Conservation (phyloP, 1,139 yeast species). For the Spencermartinsiella ligniputridi region DNA sequence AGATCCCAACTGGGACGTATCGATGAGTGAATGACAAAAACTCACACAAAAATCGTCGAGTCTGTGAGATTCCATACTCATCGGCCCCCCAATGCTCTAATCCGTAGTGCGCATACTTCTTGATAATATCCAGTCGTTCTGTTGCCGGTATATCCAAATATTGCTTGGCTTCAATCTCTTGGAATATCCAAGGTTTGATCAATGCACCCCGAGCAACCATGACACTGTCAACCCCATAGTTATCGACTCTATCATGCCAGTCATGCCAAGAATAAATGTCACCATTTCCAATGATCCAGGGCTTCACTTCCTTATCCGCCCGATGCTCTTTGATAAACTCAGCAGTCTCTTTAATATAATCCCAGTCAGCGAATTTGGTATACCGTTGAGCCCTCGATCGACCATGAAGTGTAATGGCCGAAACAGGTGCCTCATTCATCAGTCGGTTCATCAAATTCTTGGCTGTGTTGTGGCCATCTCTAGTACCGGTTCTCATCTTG, state of each 20-base stretch:
- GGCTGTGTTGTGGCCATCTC: conserved; percentile 85
- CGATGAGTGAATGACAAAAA: conserved; percentile 91
- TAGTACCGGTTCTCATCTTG: conserved; percentile 87
- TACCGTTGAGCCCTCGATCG: conserved; percentile 95
- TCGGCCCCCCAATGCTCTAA: conserved; percentile 98
- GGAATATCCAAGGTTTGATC: conserved; percentile 98
- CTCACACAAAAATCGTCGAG: conserved; percentile 91
- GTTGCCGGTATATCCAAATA: conserved; percentile 85
- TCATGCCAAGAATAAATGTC: conserved; percentile 85
- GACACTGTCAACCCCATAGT: conserved; percentile 78
- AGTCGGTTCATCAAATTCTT: conserved; percentile 64
- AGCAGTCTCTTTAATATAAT: conserved; percentile 74
- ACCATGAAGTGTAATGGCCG: conserved; percentile 92
- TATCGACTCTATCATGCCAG: conserved; percentile 73
- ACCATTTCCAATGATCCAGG: conserved; percentile 78
- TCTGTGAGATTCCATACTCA: conserved; percentile 83
- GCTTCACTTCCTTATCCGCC: conserved; percentile 40
- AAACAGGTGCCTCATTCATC: conserved; percentile 72
- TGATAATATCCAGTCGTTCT: conserved; percentile 75
- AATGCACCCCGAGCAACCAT: conserved; percentile 99
- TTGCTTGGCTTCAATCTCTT: conserved; percentile 86
- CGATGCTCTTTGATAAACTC: conserved; percentile 53
- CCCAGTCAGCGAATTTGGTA: conserved; percentile 90
- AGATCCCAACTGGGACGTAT: conserved; percentile 88
- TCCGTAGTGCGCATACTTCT: conserved; percentile 69